Evolutionary conservation across 2,329 filamentous ascomycete species (phyloP).

Genomic region (Zalaria sp.): DNA sequence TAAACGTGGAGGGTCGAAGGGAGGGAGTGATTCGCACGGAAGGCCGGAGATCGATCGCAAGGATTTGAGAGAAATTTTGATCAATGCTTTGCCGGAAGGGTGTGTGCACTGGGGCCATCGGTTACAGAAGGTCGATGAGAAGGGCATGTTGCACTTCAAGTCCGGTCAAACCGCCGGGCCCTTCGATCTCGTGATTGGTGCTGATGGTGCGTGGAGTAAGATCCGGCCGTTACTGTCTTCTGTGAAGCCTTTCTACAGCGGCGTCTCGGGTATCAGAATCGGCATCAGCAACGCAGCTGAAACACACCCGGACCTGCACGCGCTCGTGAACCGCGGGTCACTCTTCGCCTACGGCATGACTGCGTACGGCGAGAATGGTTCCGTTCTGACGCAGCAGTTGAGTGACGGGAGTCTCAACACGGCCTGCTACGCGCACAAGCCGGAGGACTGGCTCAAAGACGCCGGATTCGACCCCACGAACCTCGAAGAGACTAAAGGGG

Average conservation of each 20-base stretch:
- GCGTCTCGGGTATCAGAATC: slow-evolving; percentile 20
- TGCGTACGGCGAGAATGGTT: slow-evolving; percentile 13
- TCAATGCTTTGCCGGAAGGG: slow-evolving; percentile 14
- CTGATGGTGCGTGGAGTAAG: slow-evolving; percentile 30
- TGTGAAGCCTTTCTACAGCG: slow-evolving; percentile 21
- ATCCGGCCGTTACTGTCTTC: slow-evolving; percentile 18
- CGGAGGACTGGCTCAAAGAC: slow-evolving; percentile 13
- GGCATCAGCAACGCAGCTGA: slow-evolving; percentile 14
- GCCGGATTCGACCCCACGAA: slow-evolving; percentile 13
- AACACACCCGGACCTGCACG: slow-evolving; percentile 15
- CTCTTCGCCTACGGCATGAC: slow-evolving; percentile 15
- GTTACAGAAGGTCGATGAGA: slow-evolving; percentile 10
- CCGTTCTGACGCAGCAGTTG: slow-evolving; percentile 17
- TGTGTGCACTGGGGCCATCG: slow-evolving; percentile 19
- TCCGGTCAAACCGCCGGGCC: slow-evolving; percentile 11
- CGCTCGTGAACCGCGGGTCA: slow-evolving; percentile 20
- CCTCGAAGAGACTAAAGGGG: slow-evolving; percentile 8
- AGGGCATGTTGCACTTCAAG: slow-evolving; percentile 16
- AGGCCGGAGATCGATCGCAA: slow-evolving; percentile 24
- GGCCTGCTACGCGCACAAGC: slow-evolving; percentile 10
- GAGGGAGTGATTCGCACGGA: slow-evolving; percentile 14
- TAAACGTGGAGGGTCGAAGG: slow-evolving; percentile 6
- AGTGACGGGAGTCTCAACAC: slow-evolving; percentile 20
- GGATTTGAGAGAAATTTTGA: slow-evolving; percentile 18
- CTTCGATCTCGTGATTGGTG: slow-evolving; percentile 29